Evolutionary conservation across 164 flowering plant species (phyloP).

Genomic region (Tetrastigma voinierianum): DNA sequence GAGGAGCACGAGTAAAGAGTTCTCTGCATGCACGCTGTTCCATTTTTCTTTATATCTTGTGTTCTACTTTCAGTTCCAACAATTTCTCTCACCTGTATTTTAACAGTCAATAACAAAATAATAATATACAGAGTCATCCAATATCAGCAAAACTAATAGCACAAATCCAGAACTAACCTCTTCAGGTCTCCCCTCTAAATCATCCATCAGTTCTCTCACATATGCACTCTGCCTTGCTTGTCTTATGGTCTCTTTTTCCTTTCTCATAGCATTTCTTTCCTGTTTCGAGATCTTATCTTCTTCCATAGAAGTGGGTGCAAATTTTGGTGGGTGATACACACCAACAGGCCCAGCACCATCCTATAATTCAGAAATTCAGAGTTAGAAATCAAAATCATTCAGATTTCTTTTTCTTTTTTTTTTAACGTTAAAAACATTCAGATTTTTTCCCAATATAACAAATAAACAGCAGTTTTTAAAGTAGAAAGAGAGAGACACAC

Average conservation of each 20-base stretch:
- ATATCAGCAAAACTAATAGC: not conserved
- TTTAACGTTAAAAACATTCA: too few species aligned
- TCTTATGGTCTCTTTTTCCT: constrained; percentile 43
- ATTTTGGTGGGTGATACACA: constrained; percentile 67
- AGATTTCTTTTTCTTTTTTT: not conserved
- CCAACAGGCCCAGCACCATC: constrained; percentile 31
- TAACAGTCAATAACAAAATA: constrained; percentile 3
- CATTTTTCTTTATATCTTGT: constrained; percentile 42
- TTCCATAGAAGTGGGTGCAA: constrained; percentile 81
- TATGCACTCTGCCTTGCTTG: constrained; percentile 50
- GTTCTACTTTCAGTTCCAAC: constrained; percentile 70
- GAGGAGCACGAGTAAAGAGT: constrained; percentile 72
- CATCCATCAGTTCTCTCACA: constrained; percentile 60
- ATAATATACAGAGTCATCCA: not conserved
- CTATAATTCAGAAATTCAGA: constrained; percentile 31
- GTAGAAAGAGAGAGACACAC: too few species aligned
- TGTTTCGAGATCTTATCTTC: constrained; percentile 65
- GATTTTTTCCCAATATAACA: too few species aligned
- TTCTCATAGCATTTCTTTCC: constrained; percentile 66
- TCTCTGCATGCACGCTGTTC: constrained; percentile 68
- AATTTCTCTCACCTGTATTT: constrained; percentile 56
- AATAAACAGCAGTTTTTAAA: too few species aligned
- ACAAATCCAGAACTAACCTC: constrained; percentile 58
- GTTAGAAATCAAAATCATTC: not conserved
- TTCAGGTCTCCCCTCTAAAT: constrained; percentile 81